Conservation (phyloP, 805 yeast genomes). For the Debaryomyces maramus region DNA sequence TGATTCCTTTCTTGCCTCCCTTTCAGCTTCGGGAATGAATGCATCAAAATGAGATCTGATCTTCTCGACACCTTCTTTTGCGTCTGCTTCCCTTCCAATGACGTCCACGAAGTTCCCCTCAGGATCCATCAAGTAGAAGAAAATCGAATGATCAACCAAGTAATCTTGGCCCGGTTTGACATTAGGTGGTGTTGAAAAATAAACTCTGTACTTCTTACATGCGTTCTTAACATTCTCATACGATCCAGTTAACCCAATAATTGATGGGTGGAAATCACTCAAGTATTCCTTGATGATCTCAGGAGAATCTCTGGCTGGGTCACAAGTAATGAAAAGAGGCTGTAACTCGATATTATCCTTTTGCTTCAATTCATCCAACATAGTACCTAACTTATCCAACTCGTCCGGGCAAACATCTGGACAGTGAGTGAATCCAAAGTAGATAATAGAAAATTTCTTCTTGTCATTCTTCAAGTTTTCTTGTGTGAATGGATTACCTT, state of each 20-base stretch:
- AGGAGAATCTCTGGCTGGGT: slow-evolving; percentile 93
- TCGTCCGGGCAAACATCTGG: slow-evolving; percentile 99
- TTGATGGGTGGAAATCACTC: slow-evolving; percentile 84
- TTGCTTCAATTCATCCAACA: slow-evolving; percentile 59
- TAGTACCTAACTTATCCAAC: slow-evolving; percentile 82
- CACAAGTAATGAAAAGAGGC: slow-evolving; percentile 93
- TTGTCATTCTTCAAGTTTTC: slow-evolving; percentile 63
- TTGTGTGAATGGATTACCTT: slow-evolving; percentile 75
- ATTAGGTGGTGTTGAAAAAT: slow-evolving; percentile 94
- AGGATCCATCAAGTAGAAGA: slow-evolving; percentile 97
- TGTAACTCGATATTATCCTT: slow-evolving; percentile 60
- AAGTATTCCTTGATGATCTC: slow-evolving; percentile 80
- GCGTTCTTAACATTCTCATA: slow-evolving; percentile 80
- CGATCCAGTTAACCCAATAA: slow-evolving; percentile 88
- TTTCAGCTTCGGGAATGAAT: slow-evolving; percentile 69
- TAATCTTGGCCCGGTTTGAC: slow-evolving; percentile 96
- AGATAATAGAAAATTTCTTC: slow-evolving; percentile 73
- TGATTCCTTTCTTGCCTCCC: slow-evolving; percentile 61
- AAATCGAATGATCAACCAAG: slow-evolving; percentile 94
- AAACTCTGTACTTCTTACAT: slow-evolving; percentile 90
- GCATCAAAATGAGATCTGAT: slow-evolving; percentile 74
- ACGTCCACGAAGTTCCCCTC: slow-evolving; percentile 96
- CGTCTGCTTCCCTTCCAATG: slow-evolving; percentile 86
- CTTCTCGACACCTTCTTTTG: slow-evolving; percentile 72
- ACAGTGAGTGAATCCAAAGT: slow-evolving; percentile 96